These are phyloP conservation scores for Pythium phragmiticola DNA, from an alignment of 352 stramenopile species.

Conservation along the genomic window DNA sequence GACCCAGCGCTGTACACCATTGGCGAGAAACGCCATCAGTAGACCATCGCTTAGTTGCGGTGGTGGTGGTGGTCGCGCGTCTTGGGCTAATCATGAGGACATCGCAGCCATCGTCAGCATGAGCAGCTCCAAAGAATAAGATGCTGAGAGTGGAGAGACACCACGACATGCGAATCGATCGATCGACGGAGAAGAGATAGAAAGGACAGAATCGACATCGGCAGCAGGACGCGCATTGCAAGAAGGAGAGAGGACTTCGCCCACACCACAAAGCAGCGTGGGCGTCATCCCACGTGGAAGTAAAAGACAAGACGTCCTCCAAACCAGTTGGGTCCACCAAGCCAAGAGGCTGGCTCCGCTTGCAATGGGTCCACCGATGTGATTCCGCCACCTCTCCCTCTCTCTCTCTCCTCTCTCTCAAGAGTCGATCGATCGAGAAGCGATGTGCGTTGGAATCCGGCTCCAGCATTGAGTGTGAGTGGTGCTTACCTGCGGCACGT, in stretches of 20 bases:
- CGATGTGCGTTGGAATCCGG: slow-evolving; percentile 24
- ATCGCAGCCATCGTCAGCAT: slow-evolving; percentile 42
- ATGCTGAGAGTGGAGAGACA: slow-evolving; percentile 9
- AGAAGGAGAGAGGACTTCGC: slow-evolving; percentile 11
- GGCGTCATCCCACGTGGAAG: background rate
- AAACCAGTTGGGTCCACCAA: background rate
- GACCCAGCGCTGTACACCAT: background rate
- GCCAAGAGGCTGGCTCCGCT: slow-evolving; percentile 19
- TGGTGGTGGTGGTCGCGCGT: slow-evolving; percentile 74
- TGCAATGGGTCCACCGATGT: slow-evolving; percentile 69
- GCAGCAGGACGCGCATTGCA: slow-evolving; percentile 19
- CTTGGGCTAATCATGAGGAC: slow-evolving; percentile 48
- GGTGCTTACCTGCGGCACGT: slow-evolving; percentile 82
- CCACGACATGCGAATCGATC: background rate
- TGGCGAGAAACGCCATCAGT: background rate
- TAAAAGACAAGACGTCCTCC: background rate
- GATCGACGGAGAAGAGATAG: background rate
- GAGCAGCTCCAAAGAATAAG: slow-evolving; percentile 24
- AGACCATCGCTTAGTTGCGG: slow-evolving; percentile 57
- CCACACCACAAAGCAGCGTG: background rate
- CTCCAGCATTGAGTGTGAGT: slow-evolving; percentile 75
- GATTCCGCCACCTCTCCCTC: slow-evolving; percentile 21
- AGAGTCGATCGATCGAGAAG: background rate
- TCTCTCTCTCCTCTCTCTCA: background rate
- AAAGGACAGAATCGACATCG: slow-evolving; percentile 1